Conservation (phyloP, 768 basidiomycete species). For the Ramaria sp. region DNA sequence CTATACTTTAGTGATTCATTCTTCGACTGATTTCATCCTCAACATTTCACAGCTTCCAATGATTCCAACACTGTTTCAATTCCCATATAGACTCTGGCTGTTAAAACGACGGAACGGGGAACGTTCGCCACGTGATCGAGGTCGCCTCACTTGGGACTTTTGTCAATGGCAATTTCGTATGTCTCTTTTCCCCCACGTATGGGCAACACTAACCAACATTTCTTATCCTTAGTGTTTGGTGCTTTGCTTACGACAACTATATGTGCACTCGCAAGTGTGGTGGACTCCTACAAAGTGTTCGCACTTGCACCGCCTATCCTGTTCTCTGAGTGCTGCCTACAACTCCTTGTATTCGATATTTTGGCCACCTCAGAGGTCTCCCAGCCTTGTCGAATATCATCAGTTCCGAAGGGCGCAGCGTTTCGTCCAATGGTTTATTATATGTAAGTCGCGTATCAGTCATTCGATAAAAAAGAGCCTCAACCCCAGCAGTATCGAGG, state of each 20-base stretch:
- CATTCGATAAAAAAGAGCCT: not conserved
- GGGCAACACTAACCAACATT: not conserved
- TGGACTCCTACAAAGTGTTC: not conserved
- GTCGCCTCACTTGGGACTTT: not conserved
- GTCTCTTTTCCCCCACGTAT: not conserved
- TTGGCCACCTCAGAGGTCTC: not conserved
- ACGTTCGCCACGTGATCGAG: slow-evolving; percentile 2
- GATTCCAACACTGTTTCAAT: not conserved
- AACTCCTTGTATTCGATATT: not conserved
- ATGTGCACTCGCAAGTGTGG: not conserved
- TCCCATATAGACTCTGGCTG: slow-evolving; percentile 1
- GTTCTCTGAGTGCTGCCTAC: not conserved
- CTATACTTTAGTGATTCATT: not conserved
- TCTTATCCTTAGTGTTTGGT: not conserved
- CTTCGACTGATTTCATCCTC: not conserved
- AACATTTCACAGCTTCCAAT: not conserved
- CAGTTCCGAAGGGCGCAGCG: not conserved
- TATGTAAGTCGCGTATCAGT: not conserved
- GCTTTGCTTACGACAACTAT: not conserved
- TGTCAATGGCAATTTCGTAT: slow-evolving; percentile 7
- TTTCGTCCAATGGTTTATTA: slow-evolving; percentile 1
- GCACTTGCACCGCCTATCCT: not conserved
- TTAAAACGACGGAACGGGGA: not conserved
- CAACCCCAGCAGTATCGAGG: not conserved
- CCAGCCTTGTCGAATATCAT: slow-evolving; percentile 6